These are phyloP conservation scores for Fusarium verticillioides DNA, from an alignment of 2,329 filamentous ascomycete species.

Conservation along the genomic window DNA sequence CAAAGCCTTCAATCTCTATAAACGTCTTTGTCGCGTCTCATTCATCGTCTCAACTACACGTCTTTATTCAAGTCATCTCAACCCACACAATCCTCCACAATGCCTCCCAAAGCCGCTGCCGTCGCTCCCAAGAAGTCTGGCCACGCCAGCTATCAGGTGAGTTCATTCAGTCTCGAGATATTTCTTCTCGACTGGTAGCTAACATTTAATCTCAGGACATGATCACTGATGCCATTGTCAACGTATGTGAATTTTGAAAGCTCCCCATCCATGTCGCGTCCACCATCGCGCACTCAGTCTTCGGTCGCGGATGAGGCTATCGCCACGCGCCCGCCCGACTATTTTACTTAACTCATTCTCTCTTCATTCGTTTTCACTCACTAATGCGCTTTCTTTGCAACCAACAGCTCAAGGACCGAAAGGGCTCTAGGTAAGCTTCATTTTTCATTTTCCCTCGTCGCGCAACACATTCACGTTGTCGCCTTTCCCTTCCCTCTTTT, in stretches of 20 bases:
- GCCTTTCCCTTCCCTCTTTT: neutral
- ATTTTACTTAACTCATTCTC: conserved; percentile 17
- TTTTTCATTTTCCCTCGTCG: neutral
- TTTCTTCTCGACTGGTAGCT: conserved; percentile 7
- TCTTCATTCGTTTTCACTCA: conserved; percentile 47
- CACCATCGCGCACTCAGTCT: conserved; percentile 39
- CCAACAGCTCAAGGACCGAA: conserved; percentile 69
- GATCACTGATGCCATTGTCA: conserved; percentile 71
- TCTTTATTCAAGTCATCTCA: conserved; percentile 34
- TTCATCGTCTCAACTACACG: conserved; percentile 41
- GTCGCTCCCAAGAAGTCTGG: conserved; percentile 59
- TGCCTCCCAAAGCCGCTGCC: conserved; percentile 70
- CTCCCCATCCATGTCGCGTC: conserved; percentile 52
- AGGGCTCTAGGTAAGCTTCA: conserved; percentile 60
- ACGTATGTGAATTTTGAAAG: conserved; percentile 58
- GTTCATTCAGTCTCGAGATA: conserved; percentile 42
- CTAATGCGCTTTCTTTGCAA: conserved; percentile 53
- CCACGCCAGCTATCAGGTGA: conserved; percentile 70
- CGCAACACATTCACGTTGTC: conserved; percentile 19
- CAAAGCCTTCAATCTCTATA: conserved; percentile 4
- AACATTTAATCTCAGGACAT: conserved; percentile 60
- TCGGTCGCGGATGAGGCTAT: conserved; percentile 40
- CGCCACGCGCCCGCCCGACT: conserved; percentile 26
- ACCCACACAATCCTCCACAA: conserved; percentile 52
- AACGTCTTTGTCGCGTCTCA: conserved; percentile 38